Evolutionary conservation across 148 eudicot species (phyloP), one percentile per base, ranked within the genome.

Genomic region (Tetragonia tetragonoides): DNA sequence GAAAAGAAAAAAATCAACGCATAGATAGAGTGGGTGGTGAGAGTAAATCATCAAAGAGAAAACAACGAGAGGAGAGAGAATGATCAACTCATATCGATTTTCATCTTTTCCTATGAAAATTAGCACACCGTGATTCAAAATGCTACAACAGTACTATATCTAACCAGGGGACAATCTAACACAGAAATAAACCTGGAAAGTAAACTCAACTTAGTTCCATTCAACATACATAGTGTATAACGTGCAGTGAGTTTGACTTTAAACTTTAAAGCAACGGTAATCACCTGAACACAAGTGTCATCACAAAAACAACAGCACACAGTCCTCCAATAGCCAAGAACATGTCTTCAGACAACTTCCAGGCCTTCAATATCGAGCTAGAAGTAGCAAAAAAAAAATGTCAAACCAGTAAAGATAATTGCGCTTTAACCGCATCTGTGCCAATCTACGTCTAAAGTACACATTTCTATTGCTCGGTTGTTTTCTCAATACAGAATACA

Each of bases 341-440:
- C 24, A 91, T 97, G 49, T 95, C 97, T 74, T 95, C 99, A 56
- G 97, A 77, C 56, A 93, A 82, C 69, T 82, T 79, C 94, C 97
- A 95, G 14, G 99, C 92, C 86, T 93, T 90, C 38, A 91, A n/a
- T 46, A 95, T 81, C 99, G 97, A 95, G 76, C 95, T 84, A 66
- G 99, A 87, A 70, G 97, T 91, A 74, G 99, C n/a, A n/a, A 97
- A 66, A 93, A 86, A 82, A 90, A 83, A 74, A 92, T 87, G 53
- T 88, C 90, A 66, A 87, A 84, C 81, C 88, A 87, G 73, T 86
- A 83, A 73, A 87, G 85, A 75, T 85, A 91, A 18, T 77, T 23
- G 20, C 78, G 77, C 70, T 80, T 84, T 68, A 88, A 72, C 21
- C 78, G 78, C 47, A 87, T 82, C 68, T 84, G 89, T 63, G 94